Conservation (phyloP, 495 filamentous ascomycete species). For the Penicillium ochrochloron region DNA sequence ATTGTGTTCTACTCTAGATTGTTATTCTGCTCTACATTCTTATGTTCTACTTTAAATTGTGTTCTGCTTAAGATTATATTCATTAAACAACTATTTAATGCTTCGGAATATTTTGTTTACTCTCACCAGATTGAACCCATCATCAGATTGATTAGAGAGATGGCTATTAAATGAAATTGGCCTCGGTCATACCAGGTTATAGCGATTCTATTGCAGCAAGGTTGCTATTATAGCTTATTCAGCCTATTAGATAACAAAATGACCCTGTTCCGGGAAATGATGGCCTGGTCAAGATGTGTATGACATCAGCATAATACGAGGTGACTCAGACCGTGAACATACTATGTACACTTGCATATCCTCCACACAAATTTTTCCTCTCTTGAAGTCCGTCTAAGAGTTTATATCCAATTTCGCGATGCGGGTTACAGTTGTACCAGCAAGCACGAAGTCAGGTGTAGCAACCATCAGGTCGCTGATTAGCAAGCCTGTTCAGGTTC, state of each 20-base stretch:
- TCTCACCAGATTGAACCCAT: too few relatives aligned
- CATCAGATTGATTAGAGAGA: too few relatives aligned
- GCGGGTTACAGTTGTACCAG: slow-evolving; percentile 8
- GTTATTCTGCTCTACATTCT: too few relatives aligned
- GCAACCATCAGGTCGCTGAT: slow-evolving; percentile 12
- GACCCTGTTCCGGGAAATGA: not conserved
- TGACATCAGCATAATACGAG: slow-evolving; percentile 2
- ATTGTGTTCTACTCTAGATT: too few relatives aligned
- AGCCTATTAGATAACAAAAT: not conserved
- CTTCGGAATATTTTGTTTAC: too few relatives aligned
- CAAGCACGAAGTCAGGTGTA: slow-evolving; percentile 9
- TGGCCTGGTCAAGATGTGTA: not conserved
- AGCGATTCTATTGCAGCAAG: too few relatives aligned
- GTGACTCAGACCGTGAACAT: not conserved
- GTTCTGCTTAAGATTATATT: too few relatives aligned
- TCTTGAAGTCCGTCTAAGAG: not conserved
- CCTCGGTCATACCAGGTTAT: too few relatives aligned
- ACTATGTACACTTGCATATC: not conserved
- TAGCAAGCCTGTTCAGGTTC: slow-evolving; percentile 5
- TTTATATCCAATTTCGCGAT: not conserved
- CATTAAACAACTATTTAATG: too few relatives aligned
- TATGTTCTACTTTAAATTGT: too few relatives aligned
- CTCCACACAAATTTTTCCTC: not conserved
- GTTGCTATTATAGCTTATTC: not conserved
- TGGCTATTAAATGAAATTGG: too few relatives aligned